Percentiles rank a stretch among this genome's conserved stretches.
Evolutionary conservation across 1,139 yeast species (phyloP).

Genomic region (Zhuliangozyma blackwelliae): DNA sequence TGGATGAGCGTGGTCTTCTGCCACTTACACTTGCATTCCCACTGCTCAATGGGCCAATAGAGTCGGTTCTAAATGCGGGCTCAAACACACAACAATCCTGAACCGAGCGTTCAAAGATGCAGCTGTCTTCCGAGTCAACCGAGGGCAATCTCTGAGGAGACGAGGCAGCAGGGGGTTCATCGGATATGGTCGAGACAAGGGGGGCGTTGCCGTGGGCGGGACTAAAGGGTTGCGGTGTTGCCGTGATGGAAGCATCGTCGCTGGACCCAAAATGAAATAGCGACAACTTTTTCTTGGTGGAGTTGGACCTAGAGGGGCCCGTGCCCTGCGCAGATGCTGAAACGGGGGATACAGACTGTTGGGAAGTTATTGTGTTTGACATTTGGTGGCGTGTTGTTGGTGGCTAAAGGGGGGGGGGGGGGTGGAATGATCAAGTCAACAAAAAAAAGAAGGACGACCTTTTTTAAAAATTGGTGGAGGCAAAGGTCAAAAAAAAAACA

Average conservation of each 20-base stretch:
- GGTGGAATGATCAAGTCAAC: no score
- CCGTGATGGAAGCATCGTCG: conserved; percentile 2
- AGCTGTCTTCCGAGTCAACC: conserved; percentile 7
- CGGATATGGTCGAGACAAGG: conserved; percentile 2
- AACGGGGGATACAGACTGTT: not conserved
- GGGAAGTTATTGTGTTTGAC: conserved; percentile 2
- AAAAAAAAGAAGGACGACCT: no score
- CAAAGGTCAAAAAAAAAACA: no score
- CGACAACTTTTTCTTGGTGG: conserved; percentile 12
- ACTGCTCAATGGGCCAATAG: conserved; percentile 7
- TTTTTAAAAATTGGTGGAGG: no score
- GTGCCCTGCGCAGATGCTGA: not conserved
- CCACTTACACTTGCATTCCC: conserved; percentile 14
- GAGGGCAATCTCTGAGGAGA: conserved; percentile 4
- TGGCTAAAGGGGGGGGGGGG: no score
- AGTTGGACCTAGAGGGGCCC: conserved; percentile 6
- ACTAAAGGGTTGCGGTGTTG: not conserved
- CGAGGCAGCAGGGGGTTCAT: not conserved
- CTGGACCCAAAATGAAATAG: conserved; percentile 17
- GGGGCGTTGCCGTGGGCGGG: not conserved
- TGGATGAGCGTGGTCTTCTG: conserved; percentile 19
- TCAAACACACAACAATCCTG: conserved; percentile 35
- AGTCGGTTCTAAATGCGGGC: conserved; percentile 8
- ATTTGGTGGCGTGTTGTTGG: not conserved
- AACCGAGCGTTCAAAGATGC: conserved; percentile 60